phyloP scores from a whole-genome alignment of 148 eudicot genomes.

The Amaranthus cruentus region DNA sequence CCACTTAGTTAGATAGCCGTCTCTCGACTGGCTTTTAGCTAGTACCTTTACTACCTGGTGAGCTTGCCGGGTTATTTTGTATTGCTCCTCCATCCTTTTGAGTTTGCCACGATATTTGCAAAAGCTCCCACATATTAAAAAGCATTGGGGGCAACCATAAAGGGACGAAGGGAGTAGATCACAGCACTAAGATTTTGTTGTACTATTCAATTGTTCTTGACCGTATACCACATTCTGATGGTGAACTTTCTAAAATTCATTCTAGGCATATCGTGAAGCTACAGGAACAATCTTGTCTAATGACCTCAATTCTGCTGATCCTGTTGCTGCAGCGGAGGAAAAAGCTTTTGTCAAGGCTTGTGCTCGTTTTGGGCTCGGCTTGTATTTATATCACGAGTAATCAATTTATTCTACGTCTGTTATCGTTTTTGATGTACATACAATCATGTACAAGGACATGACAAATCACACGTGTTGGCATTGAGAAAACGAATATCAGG shows the following conservation, averaged over 20 bases:
- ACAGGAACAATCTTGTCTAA: slow-evolving; percentile 67
- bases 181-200: background rate
- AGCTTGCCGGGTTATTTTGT: too few species aligned
- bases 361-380: slow-evolving; percentile 95
- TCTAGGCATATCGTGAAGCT: slow-evolving; percentile 90
- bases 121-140: too few species aligned
- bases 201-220: background rate
- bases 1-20: background rate
- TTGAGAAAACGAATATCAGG: slow-evolving; percentile 15
- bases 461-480: slow-evolving; percentile 17
- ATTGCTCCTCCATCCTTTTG: too few species aligned
- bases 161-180: too few species aligned
- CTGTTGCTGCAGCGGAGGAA: slow-evolving; percentile 94
- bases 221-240: slow-evolving; percentile 4
- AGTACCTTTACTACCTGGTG: background rate
- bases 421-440: slow-evolving; percentile 32
- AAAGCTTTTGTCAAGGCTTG: slow-evolving; percentile 89
- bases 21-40: background rate
- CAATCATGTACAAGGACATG: slow-evolving; percentile 27
- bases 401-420: slow-evolving; percentile 5
- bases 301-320: slow-evolving; percentile 37
- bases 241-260: slow-evolving; percentile 10
- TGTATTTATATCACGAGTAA: slow-evolving; percentile 80
- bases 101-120: too few species aligned
- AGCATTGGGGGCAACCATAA: too few species aligned